Conservation (phyloP, 2,329 filamentous ascomycete genomes). For the Ophiostoma montium region DNA sequence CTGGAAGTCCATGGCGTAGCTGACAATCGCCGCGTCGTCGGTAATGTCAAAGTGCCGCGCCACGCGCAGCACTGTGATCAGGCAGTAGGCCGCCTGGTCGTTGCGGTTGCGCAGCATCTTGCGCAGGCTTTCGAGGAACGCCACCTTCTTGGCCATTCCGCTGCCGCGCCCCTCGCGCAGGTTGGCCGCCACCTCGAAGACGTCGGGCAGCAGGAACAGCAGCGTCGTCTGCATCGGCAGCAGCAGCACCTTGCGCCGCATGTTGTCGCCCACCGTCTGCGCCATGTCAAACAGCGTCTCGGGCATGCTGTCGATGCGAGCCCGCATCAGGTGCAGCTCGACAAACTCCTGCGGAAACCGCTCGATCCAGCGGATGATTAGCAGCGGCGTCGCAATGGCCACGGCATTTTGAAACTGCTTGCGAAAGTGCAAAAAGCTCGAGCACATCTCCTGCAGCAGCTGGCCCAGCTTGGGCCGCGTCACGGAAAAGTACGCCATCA, state of each 20-base stretch:
- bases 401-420: slow-evolving; percentile 50
- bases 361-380: slow-evolving; percentile 53
- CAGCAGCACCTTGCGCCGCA: slow-evolving; percentile 38
- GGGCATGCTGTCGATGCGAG: slow-evolving; percentile 48
- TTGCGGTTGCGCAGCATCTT: slow-evolving; percentile 51
- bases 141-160: slow-evolving; percentile 50
- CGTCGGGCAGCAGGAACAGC: slow-evolving; percentile 50
- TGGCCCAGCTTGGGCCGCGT: slow-evolving; percentile 46
- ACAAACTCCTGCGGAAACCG: slow-evolving; percentile 52
- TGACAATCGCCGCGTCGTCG: slow-evolving; percentile 45
- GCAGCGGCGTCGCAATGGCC: slow-evolving; percentile 45
- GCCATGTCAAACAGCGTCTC: slow-evolving; percentile 59
- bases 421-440: slow-evolving; percentile 51
- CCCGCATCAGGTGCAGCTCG: slow-evolving; percentile 44
- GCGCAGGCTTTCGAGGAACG: slow-evolving; percentile 47
- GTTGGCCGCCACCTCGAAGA: slow-evolving; percentile 56
- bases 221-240: slow-evolving; percentile 50
- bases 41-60: slow-evolving; percentile 50
- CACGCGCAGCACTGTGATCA: slow-evolving; percentile 47
- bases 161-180: slow-evolving; percentile 48
- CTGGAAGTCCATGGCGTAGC: slow-evolving; percentile 56
- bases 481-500: slow-evolving; percentile 51
- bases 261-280: slow-evolving; percentile 44
- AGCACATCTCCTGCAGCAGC: slow-evolving; percentile 51
- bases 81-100: slow-evolving; percentile 52